Evolutionary conservation across 2,329 filamentous ascomycete genomes (phyloP).

Genomic region (Pyrenochaeta sp.): DNA sequence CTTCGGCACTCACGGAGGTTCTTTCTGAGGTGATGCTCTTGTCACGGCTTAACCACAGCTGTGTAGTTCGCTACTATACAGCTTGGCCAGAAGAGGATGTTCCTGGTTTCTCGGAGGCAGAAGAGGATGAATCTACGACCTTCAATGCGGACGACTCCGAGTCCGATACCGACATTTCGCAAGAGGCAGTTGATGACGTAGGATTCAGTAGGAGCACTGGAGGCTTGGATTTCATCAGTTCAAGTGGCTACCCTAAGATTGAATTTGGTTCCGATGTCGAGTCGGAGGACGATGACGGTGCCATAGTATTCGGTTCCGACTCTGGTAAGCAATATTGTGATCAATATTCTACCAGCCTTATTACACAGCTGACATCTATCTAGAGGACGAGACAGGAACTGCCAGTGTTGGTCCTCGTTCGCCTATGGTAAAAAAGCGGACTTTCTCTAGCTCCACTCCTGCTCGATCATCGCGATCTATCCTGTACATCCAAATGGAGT

Average conservation of each 20-base stretch:
- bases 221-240: conserved; percentile 88
- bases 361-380: conserved; percentile 13
- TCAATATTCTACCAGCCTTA: neutral
- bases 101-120: conserved; percentile 53
- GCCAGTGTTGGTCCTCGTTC: conserved; percentile 43
- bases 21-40: conserved; percentile 86
- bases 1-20: conserved; percentile 78
- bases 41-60: conserved; percentile 91
- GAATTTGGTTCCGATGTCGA: conserved; percentile 75
- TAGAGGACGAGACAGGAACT: conserved; percentile 58
- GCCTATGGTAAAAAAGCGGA: conserved; percentile 45
- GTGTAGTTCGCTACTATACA: conserved; percentile 89
- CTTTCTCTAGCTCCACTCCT: conserved; percentile 58
- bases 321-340: conserved; percentile 33
- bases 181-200: conserved; percentile 46
- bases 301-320: conserved; percentile 49
- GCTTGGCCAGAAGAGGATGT: conserved; percentile 87
- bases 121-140: conserved; percentile 40
- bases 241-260: conserved; percentile 77
- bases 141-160: conserved; percentile 39
- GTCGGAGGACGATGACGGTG: conserved; percentile 48
- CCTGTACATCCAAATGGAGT: conserved; percentile 98
- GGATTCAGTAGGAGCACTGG: conserved; percentile 78
- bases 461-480: conserved; percentile 70
- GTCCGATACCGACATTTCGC: conserved; percentile 36